Conservation (phyloP, 148 eudicot genomes). For the Rheum nobile region DNA sequence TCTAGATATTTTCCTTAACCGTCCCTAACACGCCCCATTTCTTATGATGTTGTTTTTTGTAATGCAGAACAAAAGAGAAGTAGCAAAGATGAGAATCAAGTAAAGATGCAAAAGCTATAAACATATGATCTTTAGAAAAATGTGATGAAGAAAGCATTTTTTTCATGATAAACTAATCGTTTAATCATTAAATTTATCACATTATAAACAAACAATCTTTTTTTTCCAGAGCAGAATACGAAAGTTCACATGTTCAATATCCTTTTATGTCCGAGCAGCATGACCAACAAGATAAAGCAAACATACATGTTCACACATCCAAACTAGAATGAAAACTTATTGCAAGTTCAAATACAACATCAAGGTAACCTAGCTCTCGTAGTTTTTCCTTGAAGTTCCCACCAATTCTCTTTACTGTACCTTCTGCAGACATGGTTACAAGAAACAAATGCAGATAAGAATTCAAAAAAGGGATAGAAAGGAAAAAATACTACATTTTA, state of each 20-base stretch:
- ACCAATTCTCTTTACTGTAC: slow-evolving; percentile 44
- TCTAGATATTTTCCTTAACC: not conserved
- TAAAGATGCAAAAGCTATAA: no score
- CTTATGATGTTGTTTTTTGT: not conserved
- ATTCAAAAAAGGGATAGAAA: not conserved
- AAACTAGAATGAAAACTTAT: slow-evolving; percentile 48
- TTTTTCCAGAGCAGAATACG: no score
- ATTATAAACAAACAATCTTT: no score
- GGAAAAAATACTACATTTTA: not conserved
- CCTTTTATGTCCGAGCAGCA: slow-evolving; percentile 2
- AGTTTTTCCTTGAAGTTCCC: slow-evolving; percentile 80
- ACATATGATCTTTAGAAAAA: no score
- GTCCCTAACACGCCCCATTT: not conserved
- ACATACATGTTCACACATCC: slow-evolving; percentile 79
- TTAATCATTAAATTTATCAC: no score
- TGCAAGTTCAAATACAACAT: slow-evolving; percentile 79
- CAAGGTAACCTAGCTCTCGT: slow-evolving; percentile 76
- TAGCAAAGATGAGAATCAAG: not conserved
- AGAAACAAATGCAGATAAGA: not conserved
- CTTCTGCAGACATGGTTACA: slow-evolving; percentile 6
- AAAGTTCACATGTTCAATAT: no score
- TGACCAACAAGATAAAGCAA: slow-evolving; percentile 18
- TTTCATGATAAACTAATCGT: not conserved
- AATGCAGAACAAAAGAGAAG: not conserved
- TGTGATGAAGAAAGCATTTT: not conserved